Base-by-base conservation (phyloP, 148 eudicot species). In the Salicornia ramosissima region DNA sequence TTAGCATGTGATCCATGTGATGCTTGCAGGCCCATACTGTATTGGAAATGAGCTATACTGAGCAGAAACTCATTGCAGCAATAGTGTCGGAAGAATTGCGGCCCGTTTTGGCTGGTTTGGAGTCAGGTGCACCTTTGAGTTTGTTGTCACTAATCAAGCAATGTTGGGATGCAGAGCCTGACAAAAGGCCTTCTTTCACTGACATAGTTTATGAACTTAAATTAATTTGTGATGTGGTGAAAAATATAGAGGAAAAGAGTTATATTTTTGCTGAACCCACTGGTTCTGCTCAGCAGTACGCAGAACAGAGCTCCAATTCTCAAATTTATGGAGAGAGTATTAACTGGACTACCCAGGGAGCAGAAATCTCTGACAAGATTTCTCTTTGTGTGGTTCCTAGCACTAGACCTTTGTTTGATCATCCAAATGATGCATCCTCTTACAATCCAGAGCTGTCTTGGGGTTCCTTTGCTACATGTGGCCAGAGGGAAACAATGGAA, bases 41-140 rank as follows among this genome's bases (percentile, higher is more conserved):
- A 58, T 77, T 94, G 82, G 99, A 94, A 80, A 94, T 94, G 99
- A 91, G 81, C 75, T 94, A 94, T 79, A 91, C 96, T 14, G 97
- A 94, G 70, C 99, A 94, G 80, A 84, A 84, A 82, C 99, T 94
- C 39, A 89, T 96, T 39, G 91, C 97, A 73, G 97, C 97, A 61
- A 88, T 94, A 34, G 97, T 76, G 50, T 84, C 99, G 65, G 88
- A 94, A 78, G 89, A 83, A 67, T 69, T 94, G 28, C 88, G 97
- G 39, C 99, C 99, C 43, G 84, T 70, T 80, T 86, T 91, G 79
- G 92, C 79, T 64, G 79, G 75, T 83, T 69, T 68, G 10, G 79
- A 73, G 42, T 78, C 78, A 3, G 85, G 87, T 56, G 85, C 67
- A 65, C 87, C 92, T 40, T 40, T 73, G 71, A 72, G 80, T 75